Conservation (phyloP, 768 basidiomycete species). For the Rhodotorula graminis region DNA sequence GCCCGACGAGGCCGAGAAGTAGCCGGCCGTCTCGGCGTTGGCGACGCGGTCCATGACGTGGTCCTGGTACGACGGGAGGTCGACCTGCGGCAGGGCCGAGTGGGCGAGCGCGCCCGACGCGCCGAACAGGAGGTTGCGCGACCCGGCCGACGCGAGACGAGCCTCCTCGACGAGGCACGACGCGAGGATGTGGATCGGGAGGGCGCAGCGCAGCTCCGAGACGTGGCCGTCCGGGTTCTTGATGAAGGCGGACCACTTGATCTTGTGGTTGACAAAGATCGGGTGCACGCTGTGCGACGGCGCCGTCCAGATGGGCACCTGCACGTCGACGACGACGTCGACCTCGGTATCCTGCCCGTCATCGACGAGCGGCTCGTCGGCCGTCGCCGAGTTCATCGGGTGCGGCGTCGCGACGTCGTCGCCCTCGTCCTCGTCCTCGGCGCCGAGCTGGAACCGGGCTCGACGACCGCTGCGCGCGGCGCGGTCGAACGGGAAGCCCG, state of each 20-base stretch:
- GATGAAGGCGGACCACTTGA: constrained; percentile 54
- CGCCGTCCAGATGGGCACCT: constrained; percentile 56
- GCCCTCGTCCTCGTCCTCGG: constrained; percentile 18
- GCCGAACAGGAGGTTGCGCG: constrained; percentile 66
- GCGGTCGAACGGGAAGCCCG: constrained; percentile 8
- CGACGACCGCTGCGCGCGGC: neutral
- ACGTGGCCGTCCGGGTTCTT: constrained; percentile 82
- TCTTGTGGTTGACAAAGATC: constrained; percentile 53
- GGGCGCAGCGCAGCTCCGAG: constrained; percentile 88
- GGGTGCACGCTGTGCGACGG: constrained; percentile 41
- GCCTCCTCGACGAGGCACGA: constrained; percentile 69
- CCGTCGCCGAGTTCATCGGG: neutral
- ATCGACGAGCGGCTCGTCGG: constrained; percentile 35
- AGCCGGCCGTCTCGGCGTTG: constrained; percentile 45
- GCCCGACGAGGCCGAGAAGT: constrained; percentile 25
- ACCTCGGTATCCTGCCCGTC: constrained; percentile 49
- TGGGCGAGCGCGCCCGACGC: constrained; percentile 47
- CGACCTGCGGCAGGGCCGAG: constrained; percentile 57
- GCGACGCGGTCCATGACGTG: constrained; percentile 84
- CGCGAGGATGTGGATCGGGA: constrained; percentile 81
- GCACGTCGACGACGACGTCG: constrained; percentile 58
- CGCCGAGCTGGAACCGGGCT: constrained; percentile 24
- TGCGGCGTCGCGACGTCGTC: constrained; percentile 9
- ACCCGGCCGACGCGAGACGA: constrained; percentile 63
- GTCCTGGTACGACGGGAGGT: constrained; percentile 80